Evolutionary conservation across 306 rosid species (phyloP).

Genomic region (Dryas drummondii): DNA sequence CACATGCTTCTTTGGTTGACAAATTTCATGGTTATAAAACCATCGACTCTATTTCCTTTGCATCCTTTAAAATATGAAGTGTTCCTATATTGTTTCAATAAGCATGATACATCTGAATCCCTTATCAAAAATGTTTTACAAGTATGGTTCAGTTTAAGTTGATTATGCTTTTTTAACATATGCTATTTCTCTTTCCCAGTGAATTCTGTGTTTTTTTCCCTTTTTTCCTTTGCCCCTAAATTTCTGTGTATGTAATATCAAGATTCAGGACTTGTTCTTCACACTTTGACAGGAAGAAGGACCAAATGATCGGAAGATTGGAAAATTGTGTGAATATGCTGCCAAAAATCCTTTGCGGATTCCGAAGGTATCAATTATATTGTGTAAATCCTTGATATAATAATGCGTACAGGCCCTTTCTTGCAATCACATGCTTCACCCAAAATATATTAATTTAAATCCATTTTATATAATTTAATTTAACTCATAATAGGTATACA

Average conservation of each 20-base stretch:
- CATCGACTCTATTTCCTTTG: background rate
- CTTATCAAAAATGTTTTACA: background rate
- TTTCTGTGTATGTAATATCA: background rate
- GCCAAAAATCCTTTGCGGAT: constrained; percentile 91
- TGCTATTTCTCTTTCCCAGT: background rate
- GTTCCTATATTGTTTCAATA: background rate
- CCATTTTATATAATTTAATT: background rate
- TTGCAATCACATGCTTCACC: background rate
- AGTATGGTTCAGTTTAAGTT: background rate
- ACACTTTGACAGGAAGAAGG: constrained; percentile 71
- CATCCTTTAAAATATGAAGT: background rate
- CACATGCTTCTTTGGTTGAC: background rate
- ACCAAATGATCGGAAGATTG: constrained; percentile 85
- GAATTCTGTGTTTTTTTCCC: background rate
- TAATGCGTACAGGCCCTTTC: background rate
- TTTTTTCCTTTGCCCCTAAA: background rate
- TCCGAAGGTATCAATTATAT: constrained; percentile 61
- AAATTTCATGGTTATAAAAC: background rate
- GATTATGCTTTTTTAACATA: constrained; percentile 12
- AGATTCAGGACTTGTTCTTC: constrained; percentile 17
- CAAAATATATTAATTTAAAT: background rate
- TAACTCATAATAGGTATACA: background rate
- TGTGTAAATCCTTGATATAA: background rate
- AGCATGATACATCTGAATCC: background rate
- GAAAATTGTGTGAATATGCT: constrained; percentile 88